These are phyloP conservation scores for Arabidopsis arenosa DNA, from an alignment of 345 rosid genomes.

Conservation along the genomic window DNA sequence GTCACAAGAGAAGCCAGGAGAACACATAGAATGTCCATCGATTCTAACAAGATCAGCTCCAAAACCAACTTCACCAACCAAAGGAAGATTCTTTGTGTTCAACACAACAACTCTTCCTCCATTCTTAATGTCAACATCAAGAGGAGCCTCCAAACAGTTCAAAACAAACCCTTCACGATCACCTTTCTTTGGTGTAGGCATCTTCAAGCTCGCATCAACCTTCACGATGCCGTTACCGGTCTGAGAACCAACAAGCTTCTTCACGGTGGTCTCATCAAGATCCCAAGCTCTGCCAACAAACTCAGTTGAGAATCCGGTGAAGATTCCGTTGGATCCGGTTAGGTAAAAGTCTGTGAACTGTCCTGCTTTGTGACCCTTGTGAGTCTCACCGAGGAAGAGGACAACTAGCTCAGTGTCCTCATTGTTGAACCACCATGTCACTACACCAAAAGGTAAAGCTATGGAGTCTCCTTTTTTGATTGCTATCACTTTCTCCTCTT, in stretches of 20 bases:
- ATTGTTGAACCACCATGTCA: slow-evolving; percentile 90
- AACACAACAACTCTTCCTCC: slow-evolving; percentile 89
- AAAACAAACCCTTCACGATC: slow-evolving; percentile 67
- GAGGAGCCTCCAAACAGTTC: slow-evolving; percentile 85
- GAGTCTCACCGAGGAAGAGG: slow-evolving; percentile 85
- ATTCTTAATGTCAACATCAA: slow-evolving; percentile 72
- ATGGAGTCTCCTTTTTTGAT: slow-evolving; percentile 88
- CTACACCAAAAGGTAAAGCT: slow-evolving; percentile 89
- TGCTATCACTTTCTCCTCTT: slow-evolving; percentile 77
- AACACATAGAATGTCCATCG: slow-evolving; percentile 85
- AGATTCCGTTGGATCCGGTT: slow-evolving; percentile 76
- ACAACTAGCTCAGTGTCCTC: slow-evolving; percentile 76
- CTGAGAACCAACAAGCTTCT: slow-evolving; percentile 60
- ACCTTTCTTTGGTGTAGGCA: slow-evolving; percentile 67
- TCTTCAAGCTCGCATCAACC: slow-evolving; percentile 53
- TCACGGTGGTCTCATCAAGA: slow-evolving; percentile 52
- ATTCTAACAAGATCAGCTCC: slow-evolving; percentile 91
- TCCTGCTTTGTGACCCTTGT: slow-evolving; percentile 77
- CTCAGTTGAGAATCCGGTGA: slow-evolving; percentile 78
- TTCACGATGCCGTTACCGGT: slow-evolving; percentile 66
- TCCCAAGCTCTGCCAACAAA: slow-evolving; percentile 85
- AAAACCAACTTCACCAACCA: slow-evolving; percentile 83
- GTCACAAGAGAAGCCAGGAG: slow-evolving; percentile 96
- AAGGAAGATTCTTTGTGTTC: slow-evolving; percentile 82
- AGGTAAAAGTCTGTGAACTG: slow-evolving; percentile 80